Base-by-base conservation (phyloP, 768 basidiomycete genomes). In the Cystobasidium ongulense region DNA sequence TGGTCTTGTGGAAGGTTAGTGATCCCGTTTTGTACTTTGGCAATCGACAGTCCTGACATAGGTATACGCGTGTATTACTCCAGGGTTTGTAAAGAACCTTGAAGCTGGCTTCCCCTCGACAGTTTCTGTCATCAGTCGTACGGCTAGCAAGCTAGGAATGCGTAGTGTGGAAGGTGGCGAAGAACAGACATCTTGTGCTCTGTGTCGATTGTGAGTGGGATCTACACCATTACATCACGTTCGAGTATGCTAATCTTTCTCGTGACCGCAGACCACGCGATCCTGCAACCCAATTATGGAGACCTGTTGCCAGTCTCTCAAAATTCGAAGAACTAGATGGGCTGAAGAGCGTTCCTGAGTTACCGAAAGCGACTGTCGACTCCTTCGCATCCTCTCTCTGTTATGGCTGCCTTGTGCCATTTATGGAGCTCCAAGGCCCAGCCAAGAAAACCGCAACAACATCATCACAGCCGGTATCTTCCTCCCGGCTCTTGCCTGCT, bases 61-160 rank as follows among this genome's bases (percentile, higher is more conserved):
- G n/a, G n/a, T 13, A 13, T 46, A 46, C 43, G 13, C n/a, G n/a
- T 27, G 7, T 29, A 23, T 35, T 29, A 15, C 8, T 53, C 11
- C 41, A 67, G 64, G 29, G 41, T 74, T 68, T 25, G 41, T 68
- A 52, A 21, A 46, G 3, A 64, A 64, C 21, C 71, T 79, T 33
- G 76, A 79, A 29, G 67, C 54, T 27, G 59, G 64, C 23, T 79
- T 79, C 67, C 77, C 78, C 1, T 75, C 74, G 3, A 79, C 78
- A 3, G 77, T 77, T 5, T 78, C 76, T 29, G 76, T 75, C 68
- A 76, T 79, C 68, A 63, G 74, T 23, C 74, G 76, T 13, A 79
- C 78, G 0, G 76, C 77, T 0, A 75, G 75, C 35, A 79, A 79
- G 64, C 63, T 79, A 1, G 77, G 76, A 1, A 23, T 77, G 52